Evolutionary conservation across 208 protist species (phyloP), one percentile per base, ranked within the genome.

Genomic region (Wallacemonas sp.): DNA sequence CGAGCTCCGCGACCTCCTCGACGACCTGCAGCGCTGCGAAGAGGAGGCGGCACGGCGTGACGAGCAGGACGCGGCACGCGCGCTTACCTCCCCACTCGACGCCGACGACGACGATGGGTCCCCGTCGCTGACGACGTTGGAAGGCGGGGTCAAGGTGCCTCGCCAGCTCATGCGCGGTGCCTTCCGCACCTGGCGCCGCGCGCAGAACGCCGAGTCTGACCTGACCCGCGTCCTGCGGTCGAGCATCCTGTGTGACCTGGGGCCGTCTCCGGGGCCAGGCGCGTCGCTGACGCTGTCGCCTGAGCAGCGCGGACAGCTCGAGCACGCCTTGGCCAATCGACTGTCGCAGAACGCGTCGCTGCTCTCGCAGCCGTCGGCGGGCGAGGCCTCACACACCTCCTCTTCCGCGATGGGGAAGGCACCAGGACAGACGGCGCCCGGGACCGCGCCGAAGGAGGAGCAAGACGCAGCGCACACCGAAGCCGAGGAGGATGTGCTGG

Each of bases 241-340:
- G 58, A 80, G 70, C 57, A 61, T 80, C 12, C 24, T 80, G 36
- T 80, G 74, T 17, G 70, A 66, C 33, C 29, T 80, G 16, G 65
- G 61, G 1, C 39, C 57, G 8, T 38, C 33, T 2, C 64, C 34
- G 54, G 12, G 19, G n/a, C 26, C n/a, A 12, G 38, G 24, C 8
- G 30, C 61, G 16, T 32, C 56, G 23, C 29, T 23, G 19, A 32
- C 48, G 16, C 43, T 73, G 32, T 43, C 33, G 16, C 41, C 49
- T 14, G 61, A 52, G 61, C 68, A 67, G 52, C 57, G 52, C 16
- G 4, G 21, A 12, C 11, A 19, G 16, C 47, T 73, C 24, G 60
- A 61, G 32, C 44, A 66, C 12, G 68, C 68, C 1, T 2, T 65
- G 6, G 41, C 39, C 6, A 44, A 38, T 0, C 57, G 34, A 17